Evolutionary conservation across 2,329 filamentous ascomycete genomes (phyloP).

Genomic region (Claviceps africana): DNA sequence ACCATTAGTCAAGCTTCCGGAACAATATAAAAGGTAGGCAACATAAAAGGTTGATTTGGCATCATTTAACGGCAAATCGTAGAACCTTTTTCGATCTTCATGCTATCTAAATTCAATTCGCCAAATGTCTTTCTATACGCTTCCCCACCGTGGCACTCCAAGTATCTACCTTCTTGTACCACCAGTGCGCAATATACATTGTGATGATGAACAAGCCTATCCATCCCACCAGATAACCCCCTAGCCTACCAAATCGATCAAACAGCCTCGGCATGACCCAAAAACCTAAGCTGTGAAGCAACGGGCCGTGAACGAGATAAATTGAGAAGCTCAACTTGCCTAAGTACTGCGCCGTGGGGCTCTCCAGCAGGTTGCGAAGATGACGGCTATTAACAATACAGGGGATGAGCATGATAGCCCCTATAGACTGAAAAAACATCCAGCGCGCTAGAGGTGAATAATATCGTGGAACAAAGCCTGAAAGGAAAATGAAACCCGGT

Average conservation of each 20-base stretch:
- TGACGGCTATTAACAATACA: constrained; percentile 20
- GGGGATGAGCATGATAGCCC: constrained; percentile 22
- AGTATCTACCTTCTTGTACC: constrained; percentile 21
- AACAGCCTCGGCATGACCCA: constrained; percentile 34
- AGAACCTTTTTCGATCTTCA: not conserved
- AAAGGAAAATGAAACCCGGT: constrained; percentile 21
- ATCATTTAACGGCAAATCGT: not conserved
- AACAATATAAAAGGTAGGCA: no score
- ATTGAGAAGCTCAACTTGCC: constrained; percentile 27
- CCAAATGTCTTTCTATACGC: constrained; percentile 15
- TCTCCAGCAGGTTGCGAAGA: constrained; percentile 18
- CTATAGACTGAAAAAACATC: constrained; percentile 26
- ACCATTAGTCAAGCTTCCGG: no score
- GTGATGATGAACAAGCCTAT: constrained; percentile 16
- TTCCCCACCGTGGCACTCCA: constrained; percentile 25
- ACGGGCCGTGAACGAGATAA: constrained; percentile 36
- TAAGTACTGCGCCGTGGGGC: constrained; percentile 21
- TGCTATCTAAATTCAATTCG: not conserved
- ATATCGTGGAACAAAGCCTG: constrained; percentile 21
- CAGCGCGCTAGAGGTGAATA: constrained; percentile 23
- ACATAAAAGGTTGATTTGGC: not conserved
- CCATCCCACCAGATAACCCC: constrained; percentile 20
- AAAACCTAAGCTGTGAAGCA: constrained; percentile 46
- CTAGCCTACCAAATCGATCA: constrained; percentile 18
- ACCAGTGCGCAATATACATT: constrained; percentile 21